Evolutionary conservation across 2,329 filamentous ascomycete species (phyloP), one percentile per base, ranked within the genome.

Genomic region (Aspergillus puulaauensis): DNA sequence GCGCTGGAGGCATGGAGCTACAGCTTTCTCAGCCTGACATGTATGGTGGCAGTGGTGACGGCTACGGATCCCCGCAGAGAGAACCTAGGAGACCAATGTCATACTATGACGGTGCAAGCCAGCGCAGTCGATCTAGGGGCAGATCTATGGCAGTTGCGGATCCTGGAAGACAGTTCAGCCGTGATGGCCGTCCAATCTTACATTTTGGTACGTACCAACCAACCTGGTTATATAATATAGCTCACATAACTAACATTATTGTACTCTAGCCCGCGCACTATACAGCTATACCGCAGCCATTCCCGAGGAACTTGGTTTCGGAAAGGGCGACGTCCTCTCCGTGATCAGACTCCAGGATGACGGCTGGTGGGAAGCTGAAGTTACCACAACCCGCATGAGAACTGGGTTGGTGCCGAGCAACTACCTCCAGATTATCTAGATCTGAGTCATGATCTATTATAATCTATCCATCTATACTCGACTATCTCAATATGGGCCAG

Each of bases 351-450:
- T 96, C 68, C 95, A 99, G 76, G 95, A 99, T 72, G 95, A 99
- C 71, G 95, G 95, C 19, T 99, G 95, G 95, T 99, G 96, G 95
- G 95, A 99, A 78, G 96, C 96, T 12, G 93, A 97, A 74, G 86
- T 97, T 41, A 90, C 93, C 46, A 80, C 80, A 8, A 73, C 77
- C 41, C 73, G 70, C n/a, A 64, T 69, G 40, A 72, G 68, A 55
- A 73, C 82, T 15, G 86, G 86, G 23, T 75, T 89, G 64, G 86
- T 89, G 52, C 86, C 86, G 3, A 87, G 84, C 64, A 89, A 89
- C 72, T 89, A 89, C 68, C 70, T 89, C 56, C 85, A 88, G 73
- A 79, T 80, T 54, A 85, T 83, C 60, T 81, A 73, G 58, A 61
- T 33, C 19, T 3, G 27, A 5, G 27, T 19, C 11, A n/a, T 11